Conservation (phyloP, 805 yeast species). For the Ogataea paraovalis region DNA sequence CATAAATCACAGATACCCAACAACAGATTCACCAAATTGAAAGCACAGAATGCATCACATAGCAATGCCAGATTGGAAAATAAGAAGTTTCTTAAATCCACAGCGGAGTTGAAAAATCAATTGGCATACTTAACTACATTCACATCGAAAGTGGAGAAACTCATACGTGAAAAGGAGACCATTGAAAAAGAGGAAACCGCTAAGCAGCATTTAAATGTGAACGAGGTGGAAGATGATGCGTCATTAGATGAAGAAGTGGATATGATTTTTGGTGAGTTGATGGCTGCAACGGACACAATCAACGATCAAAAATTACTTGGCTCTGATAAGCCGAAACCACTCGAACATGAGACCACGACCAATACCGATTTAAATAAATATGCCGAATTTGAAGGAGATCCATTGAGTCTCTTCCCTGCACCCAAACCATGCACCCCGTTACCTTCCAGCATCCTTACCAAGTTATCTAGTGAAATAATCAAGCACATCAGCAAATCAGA, state of each 20-base stretch:
- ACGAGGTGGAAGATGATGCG: conserved; percentile 11
- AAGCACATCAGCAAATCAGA: conserved; percentile 37
- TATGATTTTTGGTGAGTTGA: conserved; percentile 25
- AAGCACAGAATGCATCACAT: neutral
- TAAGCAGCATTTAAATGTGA: conserved; percentile 18
- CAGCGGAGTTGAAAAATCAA: neutral
- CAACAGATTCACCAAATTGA: neutral
- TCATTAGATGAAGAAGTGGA: conserved; percentile 26
- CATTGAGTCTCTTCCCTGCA: conserved; percentile 22
- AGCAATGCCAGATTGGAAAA: neutral
- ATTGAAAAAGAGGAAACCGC: conserved; percentile 11
- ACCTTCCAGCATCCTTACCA: conserved; percentile 35
- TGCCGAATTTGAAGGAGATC: conserved; percentile 5
- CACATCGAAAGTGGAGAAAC: conserved; percentile 26
- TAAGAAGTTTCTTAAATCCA: neutral
- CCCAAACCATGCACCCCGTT: conserved; percentile 25
- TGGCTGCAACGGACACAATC: conserved; percentile 14
- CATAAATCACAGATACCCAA: too few relatives aligned
- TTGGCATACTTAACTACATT: neutral
- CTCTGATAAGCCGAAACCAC: too few relatives aligned
- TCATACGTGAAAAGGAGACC: conserved; percentile 20
- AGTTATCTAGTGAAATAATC: conserved; percentile 36
- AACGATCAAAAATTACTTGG: neutral
- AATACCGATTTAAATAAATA: neutral
- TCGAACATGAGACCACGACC: neutral